Evolutionary conservation across 1,139 yeast genomes (phyloP).

Genomic region (Diutina scorzettiae): DNA sequence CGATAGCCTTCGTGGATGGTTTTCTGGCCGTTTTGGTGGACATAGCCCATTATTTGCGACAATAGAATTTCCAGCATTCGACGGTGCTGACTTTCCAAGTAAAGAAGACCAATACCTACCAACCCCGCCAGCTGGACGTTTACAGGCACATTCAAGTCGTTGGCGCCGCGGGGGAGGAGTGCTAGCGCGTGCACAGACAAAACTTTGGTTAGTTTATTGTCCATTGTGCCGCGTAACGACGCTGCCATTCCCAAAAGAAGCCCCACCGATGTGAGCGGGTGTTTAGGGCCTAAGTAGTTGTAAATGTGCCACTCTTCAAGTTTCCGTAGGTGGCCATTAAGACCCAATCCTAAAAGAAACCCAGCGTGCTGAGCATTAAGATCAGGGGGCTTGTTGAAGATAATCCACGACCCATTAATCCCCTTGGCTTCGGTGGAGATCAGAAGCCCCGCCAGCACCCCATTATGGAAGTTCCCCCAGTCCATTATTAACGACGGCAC

Average conservation of each 20-base stretch:
- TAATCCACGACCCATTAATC: constrained; percentile 86
- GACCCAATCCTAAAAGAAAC: constrained; percentile 80
- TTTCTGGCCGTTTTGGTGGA: constrained; percentile 44
- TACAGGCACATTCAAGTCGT: constrained; percentile 73
- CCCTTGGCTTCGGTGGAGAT: constrained; percentile 60
- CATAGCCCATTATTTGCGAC: constrained; percentile 49
- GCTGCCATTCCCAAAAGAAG: constrained; percentile 88
- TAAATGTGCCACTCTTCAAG: constrained; percentile 97
- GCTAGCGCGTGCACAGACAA: constrained; percentile 91
- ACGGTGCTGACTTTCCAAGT: constrained; percentile 67
- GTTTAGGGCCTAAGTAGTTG: constrained; percentile 86
- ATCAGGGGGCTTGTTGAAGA: constrained; percentile 66
- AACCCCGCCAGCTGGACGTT: constrained; percentile 88
- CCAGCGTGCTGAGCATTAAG: constrained; percentile 87
- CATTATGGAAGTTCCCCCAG: constrained; percentile 92
- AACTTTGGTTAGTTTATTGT: constrained; percentile 78
- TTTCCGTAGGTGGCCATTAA: constrained; percentile 75
- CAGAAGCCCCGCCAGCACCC: constrained; percentile 78
- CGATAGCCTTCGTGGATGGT: constrained; percentile 73
- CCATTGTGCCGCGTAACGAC: constrained; percentile 74
- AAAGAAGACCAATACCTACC: constrained; percentile 79
- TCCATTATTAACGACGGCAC: constrained; percentile 40
- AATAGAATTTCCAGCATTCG: constrained; percentile 77
- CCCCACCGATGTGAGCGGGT: constrained; percentile 76
- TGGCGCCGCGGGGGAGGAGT: constrained; percentile 79